A percentile compares a stretch with the other conserved stretches of the same genome.
These are phyloP conservation scores for Sanchytrium tribonematis DNA, from an alignment of 371 early-diverging fungal genomes.

Conservation along the genomic window DNA sequence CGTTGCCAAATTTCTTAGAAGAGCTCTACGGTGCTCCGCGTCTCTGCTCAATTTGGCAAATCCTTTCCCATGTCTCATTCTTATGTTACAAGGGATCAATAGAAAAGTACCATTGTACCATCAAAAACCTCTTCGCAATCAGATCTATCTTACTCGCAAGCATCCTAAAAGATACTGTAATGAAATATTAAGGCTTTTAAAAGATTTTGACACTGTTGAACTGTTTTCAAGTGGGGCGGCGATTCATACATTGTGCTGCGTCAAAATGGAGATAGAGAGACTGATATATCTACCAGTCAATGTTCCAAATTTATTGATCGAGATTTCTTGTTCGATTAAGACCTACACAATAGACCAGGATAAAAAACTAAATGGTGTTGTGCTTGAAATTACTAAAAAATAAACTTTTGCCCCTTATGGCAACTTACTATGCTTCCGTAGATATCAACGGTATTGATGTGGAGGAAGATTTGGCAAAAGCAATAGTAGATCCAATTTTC, in stretches of 20 bases:
- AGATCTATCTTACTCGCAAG: background rate
- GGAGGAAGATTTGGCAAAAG: too few relatives aligned
- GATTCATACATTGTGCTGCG: background rate
- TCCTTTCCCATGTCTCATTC: conserved; percentile 40
- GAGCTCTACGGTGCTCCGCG: conserved; percentile 39
- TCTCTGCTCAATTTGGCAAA: conserved; percentile 36
- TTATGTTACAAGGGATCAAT: background rate
- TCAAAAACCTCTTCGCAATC: background rate
- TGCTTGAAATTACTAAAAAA: background rate
- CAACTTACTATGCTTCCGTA: too few relatives aligned
- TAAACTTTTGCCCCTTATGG: too few relatives aligned
- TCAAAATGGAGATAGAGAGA: background rate
- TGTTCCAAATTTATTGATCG: background rate
- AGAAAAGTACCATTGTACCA: background rate
- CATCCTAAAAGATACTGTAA: background rate
- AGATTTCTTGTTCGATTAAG: background rate
- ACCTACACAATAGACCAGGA: background rate
- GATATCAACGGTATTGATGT: too few relatives aligned
- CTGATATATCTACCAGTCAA: background rate
- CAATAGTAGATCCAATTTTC: too few relatives aligned
- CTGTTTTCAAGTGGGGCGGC: background rate
- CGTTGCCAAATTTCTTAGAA: conserved; percentile 57
- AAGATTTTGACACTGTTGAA: background rate
- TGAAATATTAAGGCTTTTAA: background rate
- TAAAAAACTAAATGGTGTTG: background rate